A percentile compares a stretch with the other conserved stretches of the same genome.
phyloP scores from a whole-genome alignment of 169 alveolate species.

The Eimeria mitis region DNA sequence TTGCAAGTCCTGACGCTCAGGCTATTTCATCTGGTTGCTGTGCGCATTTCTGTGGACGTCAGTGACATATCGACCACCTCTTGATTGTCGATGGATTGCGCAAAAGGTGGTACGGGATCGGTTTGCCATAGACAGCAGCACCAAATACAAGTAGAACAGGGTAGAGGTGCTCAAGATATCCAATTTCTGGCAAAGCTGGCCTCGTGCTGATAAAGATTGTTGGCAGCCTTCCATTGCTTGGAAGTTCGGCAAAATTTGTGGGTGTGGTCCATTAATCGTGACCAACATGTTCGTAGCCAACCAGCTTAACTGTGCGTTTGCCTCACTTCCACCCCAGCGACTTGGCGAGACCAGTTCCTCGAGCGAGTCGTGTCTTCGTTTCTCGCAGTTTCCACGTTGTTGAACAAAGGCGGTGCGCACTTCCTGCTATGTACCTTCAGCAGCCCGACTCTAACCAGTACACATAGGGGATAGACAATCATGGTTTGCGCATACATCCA shows the following conservation, averaged over 20 bases:
- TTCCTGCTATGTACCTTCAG: background rate
- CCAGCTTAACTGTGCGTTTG: too few species aligned
- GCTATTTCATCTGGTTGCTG: background rate
- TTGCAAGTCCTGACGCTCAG: too few species aligned
- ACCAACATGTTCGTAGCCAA: too few species aligned
- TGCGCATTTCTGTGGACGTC: background rate
- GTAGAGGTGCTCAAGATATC: too few species aligned
- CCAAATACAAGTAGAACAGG: background rate
- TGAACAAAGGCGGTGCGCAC: background rate
- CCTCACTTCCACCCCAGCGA: too few species aligned
- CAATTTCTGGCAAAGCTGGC: background rate
- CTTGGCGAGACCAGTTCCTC: too few species aligned
- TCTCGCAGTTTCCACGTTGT: background rate
- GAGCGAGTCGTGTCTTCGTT: too few species aligned
- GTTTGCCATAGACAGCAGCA: background rate
- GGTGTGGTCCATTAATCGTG: background rate
- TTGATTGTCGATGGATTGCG: too few species aligned
- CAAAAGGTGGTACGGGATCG: background rate
- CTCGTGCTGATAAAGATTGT: background rate
- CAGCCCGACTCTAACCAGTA: too few species aligned
- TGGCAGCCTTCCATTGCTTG: background rate
- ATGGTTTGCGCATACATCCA: too few species aligned
- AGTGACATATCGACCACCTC: background rate
- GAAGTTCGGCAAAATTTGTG: background rate
- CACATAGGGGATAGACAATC: too few species aligned